Evolutionary conservation across 805 yeast genomes (phyloP), one percentile per base, ranked within the genome.

Genomic region (Candida ulmi): DNA sequence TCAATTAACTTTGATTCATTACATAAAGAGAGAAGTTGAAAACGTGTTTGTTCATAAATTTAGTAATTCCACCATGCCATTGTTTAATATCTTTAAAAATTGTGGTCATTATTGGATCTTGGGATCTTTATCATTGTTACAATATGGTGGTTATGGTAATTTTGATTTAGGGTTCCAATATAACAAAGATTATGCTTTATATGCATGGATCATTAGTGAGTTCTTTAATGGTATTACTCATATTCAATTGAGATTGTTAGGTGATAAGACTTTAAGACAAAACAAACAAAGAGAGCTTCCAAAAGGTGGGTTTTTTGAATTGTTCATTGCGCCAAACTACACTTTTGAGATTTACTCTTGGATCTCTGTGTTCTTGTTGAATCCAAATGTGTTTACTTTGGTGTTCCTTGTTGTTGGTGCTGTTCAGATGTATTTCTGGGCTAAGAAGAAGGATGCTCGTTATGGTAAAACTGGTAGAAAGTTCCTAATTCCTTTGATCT

Each of bases 61-160:
- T 58, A 85, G 96, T 17, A 69, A 79, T 42, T 80, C 87, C 19
- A 93, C 99, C 12, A 93, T 93, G 99, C 99, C 99, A 4, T 54
- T 84, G 32, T 74, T 78, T 59, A 85, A 88, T 62, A 64, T 93
- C 43, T 85, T 91, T 72, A 88, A 90, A 65, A 93, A 93, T 67
- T 81, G 88, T 30, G 69, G 75, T 48, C 97, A 93, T 61, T 93
- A 93, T 65, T 91, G 97, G 97, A 60, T 86, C n/a, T 67, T 91
- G 48, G 83, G 88, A 39, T 97, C 98, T 8, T 57, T 75, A 11
- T 60, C 71, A 65, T 49, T 72, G 49, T 33, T 72, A 46, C 46
- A 54, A 66, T 50, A 82, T 74, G 79, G 64, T 52, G 50, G 69
- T 62, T 49, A 79, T 72, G 54, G 95, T 79, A 65, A 53, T 70